Evolutionary conservation across 345 rosid species (phyloP).

Genomic region (Turritis glabra): DNA sequence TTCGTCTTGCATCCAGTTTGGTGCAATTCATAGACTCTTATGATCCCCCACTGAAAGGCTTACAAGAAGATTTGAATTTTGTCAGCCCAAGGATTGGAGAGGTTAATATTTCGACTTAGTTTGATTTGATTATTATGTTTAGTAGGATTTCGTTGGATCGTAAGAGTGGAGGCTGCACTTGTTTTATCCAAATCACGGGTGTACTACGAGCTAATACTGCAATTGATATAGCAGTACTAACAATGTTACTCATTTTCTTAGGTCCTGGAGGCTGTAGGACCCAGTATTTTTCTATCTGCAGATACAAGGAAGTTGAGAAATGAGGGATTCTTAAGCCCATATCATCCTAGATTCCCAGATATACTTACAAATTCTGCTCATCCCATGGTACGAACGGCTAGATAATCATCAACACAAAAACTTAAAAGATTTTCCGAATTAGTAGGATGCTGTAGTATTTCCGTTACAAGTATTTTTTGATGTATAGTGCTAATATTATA

Average conservation of each 20-base stretch:
- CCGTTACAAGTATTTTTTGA: not conserved
- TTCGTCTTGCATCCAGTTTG: constrained; percentile 54
- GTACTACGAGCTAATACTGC: constrained; percentile 1
- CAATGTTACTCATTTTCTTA: constrained; percentile 44
- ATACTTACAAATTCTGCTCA: constrained; percentile 98
- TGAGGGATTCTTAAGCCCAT: constrained; percentile 96
- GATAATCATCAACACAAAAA: constrained; percentile 1
- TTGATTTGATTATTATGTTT: constrained; percentile 1
- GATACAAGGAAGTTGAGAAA: constrained; percentile 97
- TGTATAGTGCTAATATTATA: constrained; percentile 13
- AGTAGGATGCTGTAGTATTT: constrained; percentile 9
- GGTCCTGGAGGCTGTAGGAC: constrained; percentile 99
- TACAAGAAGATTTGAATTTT: constrained; percentile 96
- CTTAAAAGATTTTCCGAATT: not conserved
- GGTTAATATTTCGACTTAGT: constrained; percentile 49
- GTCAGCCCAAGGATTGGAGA: constrained; percentile 99
- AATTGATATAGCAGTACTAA: constrained; percentile 14
- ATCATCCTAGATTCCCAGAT: constrained; percentile 98
- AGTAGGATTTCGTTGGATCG: not conserved
- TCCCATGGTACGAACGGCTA: constrained; percentile 69
- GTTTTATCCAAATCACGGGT: not conserved
- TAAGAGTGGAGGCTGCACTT: constrained; percentile 23
- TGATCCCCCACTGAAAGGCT: constrained; percentile 96
- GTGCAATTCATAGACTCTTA: constrained; percentile 95
- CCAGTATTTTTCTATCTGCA: constrained; percentile 86